Evolutionary conservation across 1,284 basidiomycete genomes (phyloP), one percentile per base, ranked within the genome.

Genomic region (Chalciporus piperatoides): DNA sequence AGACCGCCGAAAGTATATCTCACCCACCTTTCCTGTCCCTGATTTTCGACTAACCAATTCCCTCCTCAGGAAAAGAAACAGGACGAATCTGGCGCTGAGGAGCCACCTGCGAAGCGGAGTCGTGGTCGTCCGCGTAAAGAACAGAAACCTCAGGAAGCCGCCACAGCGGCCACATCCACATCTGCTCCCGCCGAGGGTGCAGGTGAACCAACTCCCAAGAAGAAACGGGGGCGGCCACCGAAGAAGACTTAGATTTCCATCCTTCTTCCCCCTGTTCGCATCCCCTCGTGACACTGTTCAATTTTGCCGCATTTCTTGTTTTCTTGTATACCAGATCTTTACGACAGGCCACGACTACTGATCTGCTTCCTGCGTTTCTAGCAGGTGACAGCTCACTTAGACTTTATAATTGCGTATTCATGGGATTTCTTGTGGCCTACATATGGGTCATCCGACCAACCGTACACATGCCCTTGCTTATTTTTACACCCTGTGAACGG

Each of bases 121-220:
- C 75, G 87, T 56, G 87, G 86, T 39, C 80, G 87, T 57, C 87
- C 86, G 50, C 84, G 82, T 57, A 88, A 88, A 47, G 60, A 62
- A 68, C 73, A 78, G 52, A 84, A 79, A 65, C 75, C 76, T 40
- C 70, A 76, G 30, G 61, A 69, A 42, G 51, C 37, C 44, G 11
- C 40, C 33, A 10, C 52, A 6, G 40, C 61, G 6, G 56, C 64
- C 42, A 49, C 64, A 21, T 67, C 71, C 39, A 73, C 70, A 49
- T 70, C 71, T 28, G 66, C 65, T 8, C 58, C 67, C 56, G 73
- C 62, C 27, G 79, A 78, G 47, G 63, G 64, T 44, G 62, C 61
- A 33, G 66, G 61, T 44, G 80, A 79, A 60, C 56, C 75, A 52
- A 69, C 64, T 58, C 64, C 68, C 51, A 85, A 81, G 78, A 83